Evolutionary conservation across 2,329 filamentous ascomycete species (phyloP).

Genomic region (Ophiobolus disseminans): DNA sequence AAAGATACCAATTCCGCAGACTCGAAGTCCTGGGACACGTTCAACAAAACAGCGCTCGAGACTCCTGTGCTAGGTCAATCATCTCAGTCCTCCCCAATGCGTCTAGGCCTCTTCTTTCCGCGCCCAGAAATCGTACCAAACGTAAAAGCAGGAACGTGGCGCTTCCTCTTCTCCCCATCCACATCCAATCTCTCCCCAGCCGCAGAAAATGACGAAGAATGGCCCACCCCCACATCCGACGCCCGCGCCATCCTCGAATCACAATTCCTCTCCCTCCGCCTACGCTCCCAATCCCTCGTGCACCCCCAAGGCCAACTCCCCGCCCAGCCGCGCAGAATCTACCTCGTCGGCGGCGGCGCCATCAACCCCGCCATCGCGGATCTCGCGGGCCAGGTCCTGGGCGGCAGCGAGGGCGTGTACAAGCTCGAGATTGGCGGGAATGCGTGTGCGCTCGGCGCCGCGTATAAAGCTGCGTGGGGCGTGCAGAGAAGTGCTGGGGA

Average conservation of each 20-base stretch:
- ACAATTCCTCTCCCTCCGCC: conserved; percentile 89
- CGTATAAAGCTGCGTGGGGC: conserved; percentile 96
- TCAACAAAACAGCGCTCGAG: conserved; percentile 75
- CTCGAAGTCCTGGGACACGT: conserved; percentile 74
- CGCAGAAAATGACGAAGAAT: conserved; percentile 41
- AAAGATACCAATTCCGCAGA: conserved; percentile 49
- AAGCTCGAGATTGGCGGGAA: conserved; percentile 93
- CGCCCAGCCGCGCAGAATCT: conserved; percentile 85
- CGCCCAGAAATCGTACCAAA: conserved; percentile 96
- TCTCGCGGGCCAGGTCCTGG: conserved; percentile 85
- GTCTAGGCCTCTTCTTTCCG: conserved; percentile 92
- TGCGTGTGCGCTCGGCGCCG: conserved; percentile 90
- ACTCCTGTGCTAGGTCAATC: conserved; percentile 72
- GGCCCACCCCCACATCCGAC: conserved; percentile 69
- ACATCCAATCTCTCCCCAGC: conserved; percentile 54
- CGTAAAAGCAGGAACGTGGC: conserved; percentile 83
- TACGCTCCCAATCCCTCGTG: conserved; percentile 82
- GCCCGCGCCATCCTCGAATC: conserved; percentile 89
- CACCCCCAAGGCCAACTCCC: conserved; percentile 66
- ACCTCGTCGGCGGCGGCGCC: conserved; percentile 92
- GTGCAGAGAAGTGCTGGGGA: conserved; percentile 70
- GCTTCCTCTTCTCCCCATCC: conserved; percentile 68
- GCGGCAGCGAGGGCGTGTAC: conserved; percentile 88
- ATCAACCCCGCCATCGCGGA: conserved; percentile 88
- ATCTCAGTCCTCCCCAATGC: conserved; percentile 65